These are phyloP conservation scores for Hirschfeldia incana DNA, from an alignment of 345 rosid genomes.

Conservation along the genomic window DNA sequence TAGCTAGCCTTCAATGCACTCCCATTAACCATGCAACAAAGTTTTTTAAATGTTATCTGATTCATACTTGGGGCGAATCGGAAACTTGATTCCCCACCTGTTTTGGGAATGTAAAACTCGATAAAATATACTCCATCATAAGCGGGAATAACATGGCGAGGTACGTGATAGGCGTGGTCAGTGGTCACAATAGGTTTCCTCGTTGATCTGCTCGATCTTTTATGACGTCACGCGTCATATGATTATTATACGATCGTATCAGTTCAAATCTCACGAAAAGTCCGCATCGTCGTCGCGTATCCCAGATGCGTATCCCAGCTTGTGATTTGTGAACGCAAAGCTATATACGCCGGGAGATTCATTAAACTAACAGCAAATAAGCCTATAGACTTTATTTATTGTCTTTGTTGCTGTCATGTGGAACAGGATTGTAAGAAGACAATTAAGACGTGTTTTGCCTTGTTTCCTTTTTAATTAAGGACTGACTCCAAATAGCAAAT, in stretches of 20 bases:
- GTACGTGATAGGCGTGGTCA: neutral
- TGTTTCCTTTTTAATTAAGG: neutral
- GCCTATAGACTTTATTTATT: neutral
- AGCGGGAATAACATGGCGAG: conserved; percentile 11
- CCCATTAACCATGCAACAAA: conserved; percentile 2
- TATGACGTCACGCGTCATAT: neutral
- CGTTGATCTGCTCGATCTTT: neutral
- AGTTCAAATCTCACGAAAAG: neutral
- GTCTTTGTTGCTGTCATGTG: neutral
- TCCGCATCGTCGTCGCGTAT: conserved; percentile 2
- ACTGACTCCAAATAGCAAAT: too few relatives aligned
- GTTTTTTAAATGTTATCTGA: neutral
- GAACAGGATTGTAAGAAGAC: neutral
- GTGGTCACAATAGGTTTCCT: neutral
- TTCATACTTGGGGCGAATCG: neutral
- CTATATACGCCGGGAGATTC: neutral
- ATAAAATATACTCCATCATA: neutral
- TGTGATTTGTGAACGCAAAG: conserved; percentile 7
- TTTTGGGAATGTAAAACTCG: neutral
- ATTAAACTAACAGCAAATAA: neutral
- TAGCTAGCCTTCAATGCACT: conserved; percentile 5
- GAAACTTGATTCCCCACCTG: neutral
- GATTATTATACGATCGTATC: neutral
- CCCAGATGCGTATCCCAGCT: neutral
- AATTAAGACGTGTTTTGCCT: neutral